Evolutionary conservation across 371 early-diverging fungal genomes (phyloP), one percentile per base, ranked within the genome.

Genomic region (Rhizomucor pusillus): DNA sequence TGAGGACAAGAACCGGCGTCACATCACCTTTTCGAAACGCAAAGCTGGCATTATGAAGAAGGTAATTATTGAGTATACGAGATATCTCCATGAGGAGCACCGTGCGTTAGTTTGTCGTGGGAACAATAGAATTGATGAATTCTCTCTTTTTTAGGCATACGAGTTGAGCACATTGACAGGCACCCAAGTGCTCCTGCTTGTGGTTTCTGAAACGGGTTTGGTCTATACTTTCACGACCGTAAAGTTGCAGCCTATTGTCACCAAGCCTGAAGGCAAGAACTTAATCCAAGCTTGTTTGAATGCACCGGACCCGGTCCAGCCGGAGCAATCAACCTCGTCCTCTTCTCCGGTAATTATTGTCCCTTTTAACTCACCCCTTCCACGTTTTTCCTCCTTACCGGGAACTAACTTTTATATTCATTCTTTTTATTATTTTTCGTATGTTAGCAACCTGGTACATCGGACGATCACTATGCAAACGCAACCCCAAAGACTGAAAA

Each of bases 41-140:
- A 99, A 98, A 73, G 94, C 96, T 35, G 99, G 99, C 34, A 93
- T 99, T 62, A 95, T 99, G 97, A 99, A 98, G 76, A 99, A 97
- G 86, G 90, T 84, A 60, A 50, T 14, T 39, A 22, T 2, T 19
- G 16, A 39, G 44, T 29, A 37, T 12, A 41, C 3, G 7, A 29
- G 29, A 29, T 29, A 41, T 11, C 16, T 5, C 41, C 19, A 16
- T 41, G 19, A 12, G 41, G 3, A 11, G 41, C 5, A 5, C 5
- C 11, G 41, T 41, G 44, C 13, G 46, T 46, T n/a, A 25, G 36
- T 49, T 50, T 50, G 18, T 51, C 43, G 44, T 29, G 29, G 29
- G 29, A 29, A 29, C 29, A 29, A 29, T 29, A 29, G 20, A 45
- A 36, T n/a, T n/a, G n/a, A n/a, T n/a, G n/a, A n/a, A n/a, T n/a